Evolutionary conservation across 2,329 filamentous ascomycete genomes (phyloP).

Genomic region (Sclerotinia trifoliorum): DNA sequence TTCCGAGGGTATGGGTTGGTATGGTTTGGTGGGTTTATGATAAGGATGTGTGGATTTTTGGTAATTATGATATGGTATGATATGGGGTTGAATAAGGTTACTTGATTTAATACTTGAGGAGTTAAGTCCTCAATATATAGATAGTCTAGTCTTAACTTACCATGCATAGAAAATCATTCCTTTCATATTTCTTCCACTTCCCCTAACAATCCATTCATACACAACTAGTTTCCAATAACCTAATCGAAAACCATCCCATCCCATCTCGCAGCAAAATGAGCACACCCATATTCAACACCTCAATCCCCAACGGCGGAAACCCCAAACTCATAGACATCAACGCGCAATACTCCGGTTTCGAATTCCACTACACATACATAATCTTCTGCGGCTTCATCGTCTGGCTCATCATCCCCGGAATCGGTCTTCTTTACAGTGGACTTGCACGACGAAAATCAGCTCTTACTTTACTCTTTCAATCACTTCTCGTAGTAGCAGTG

Average conservation of each 20-base stretch:
- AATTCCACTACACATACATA: slow-evolving; percentile 62
- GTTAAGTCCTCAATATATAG: not conserved
- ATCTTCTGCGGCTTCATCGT: slow-evolving; percentile 59
- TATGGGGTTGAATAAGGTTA: not conserved
- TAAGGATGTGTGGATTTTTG: not conserved
- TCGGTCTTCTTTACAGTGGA: slow-evolving; percentile 64
- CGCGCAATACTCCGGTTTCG: slow-evolving; percentile 55
- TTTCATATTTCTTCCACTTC: too few species aligned
- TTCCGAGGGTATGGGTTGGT: not conserved
- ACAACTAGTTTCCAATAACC: too few species aligned
- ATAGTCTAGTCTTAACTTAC: too few species aligned
- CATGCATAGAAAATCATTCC: too few species aligned
- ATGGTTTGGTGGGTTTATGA: not conserved
- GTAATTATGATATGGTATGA: not conserved
- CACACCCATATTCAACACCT: slow-evolving; percentile 32
- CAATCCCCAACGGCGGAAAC: slow-evolving; percentile 53
- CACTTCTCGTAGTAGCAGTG: slow-evolving; percentile 56
- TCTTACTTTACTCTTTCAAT: slow-evolving; percentile 61
- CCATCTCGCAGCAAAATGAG: not conserved
- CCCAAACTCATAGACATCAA: slow-evolving; percentile 51
- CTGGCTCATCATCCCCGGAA: slow-evolving; percentile 65
- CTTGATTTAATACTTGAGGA: not conserved
- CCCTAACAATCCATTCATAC: too few species aligned
- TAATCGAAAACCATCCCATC: too few species aligned
- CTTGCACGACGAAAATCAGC: slow-evolving; percentile 62